These are phyloP conservation scores for Mycena leptocephala DNA, from an alignment of 768 basidiomycete genomes.

Conservation along the genomic window DNA sequence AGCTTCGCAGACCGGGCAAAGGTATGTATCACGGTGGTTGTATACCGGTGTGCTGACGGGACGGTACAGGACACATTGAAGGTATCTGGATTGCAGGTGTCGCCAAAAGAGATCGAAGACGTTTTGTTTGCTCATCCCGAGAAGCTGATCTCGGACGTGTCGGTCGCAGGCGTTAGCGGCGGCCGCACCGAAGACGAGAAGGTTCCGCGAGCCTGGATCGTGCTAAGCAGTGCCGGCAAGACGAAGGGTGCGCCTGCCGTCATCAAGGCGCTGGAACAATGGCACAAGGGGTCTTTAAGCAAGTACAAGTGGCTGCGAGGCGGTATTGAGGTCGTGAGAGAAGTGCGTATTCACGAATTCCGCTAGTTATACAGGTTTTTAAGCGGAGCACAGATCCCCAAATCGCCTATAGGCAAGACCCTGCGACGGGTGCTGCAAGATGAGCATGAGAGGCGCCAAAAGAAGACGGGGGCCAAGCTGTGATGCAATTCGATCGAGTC, in stretches of 20 bases:
- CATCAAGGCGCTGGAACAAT: slow-evolving; percentile 67
- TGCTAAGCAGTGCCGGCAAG: slow-evolving; percentile 72
- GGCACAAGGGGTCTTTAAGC: slow-evolving; percentile 77
- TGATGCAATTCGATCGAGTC: slow-evolving; percentile 21
- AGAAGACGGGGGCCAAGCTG: slow-evolving; percentile 40
- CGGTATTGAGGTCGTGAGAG: slow-evolving; percentile 76
- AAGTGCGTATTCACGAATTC: slow-evolving; percentile 55
- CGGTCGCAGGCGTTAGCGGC: slow-evolving; percentile 83
- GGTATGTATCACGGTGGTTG: slow-evolving; percentile 49
- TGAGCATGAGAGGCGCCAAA: slow-evolving; percentile 58
- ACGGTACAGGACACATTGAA: slow-evolving; percentile 80
- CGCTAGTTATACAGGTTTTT: neutral
- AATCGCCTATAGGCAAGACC: slow-evolving; percentile 82
- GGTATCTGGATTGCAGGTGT: slow-evolving; percentile 86
- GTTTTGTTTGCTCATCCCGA: slow-evolving; percentile 76
- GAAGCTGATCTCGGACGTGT: slow-evolving; percentile 73
- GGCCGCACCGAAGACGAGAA: slow-evolving; percentile 82
- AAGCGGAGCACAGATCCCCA: slow-evolving; percentile 70
- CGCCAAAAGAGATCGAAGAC: slow-evolving; percentile 85
- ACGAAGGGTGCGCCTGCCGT: slow-evolving; percentile 60
- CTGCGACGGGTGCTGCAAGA: slow-evolving; percentile 76
- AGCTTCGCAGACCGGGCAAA: slow-evolving; percentile 87
- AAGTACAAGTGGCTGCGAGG: slow-evolving; percentile 86
- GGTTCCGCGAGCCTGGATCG: slow-evolving; percentile 86
- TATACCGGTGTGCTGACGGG: neutral